Percentiles rank a stretch among this genome's conserved stretches.
Conservation (phyloP, 306 rosid species). For the Amphicarpaea edgeworthii region DNA sequence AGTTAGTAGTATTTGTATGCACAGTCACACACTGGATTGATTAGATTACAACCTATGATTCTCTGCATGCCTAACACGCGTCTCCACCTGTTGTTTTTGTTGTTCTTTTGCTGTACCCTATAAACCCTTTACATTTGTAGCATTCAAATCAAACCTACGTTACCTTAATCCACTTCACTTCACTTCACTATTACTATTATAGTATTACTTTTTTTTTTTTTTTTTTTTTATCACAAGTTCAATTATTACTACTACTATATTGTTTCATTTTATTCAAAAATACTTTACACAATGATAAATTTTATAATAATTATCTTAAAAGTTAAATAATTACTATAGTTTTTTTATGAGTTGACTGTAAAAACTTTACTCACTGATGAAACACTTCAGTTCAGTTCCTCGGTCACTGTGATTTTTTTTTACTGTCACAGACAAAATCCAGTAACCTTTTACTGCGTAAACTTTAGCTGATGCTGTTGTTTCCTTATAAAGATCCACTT, state of each 20-base stretch:
- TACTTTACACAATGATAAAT: too few species aligned
- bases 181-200: too few species aligned
- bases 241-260: too few species aligned
- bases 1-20: background rate
- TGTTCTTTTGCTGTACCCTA: slow-evolving; percentile 1
- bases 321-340: too few species aligned
- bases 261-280: too few species aligned
- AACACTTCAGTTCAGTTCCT: background rate
- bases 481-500: slow-evolving; percentile 49
- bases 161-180: background rate
- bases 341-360: too few species aligned
- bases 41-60: slow-evolving; percentile 41
- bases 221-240: too few species aligned
- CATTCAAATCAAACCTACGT: slow-evolving; percentile 30
- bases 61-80: slow-evolving; percentile 61
- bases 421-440: slow-evolving; percentile 48
- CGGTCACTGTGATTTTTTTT: slow-evolving; percentile 38
- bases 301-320: too few species aligned
- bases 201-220: too few species aligned
- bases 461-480: slow-evolving; percentile 42
- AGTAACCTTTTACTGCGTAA: slow-evolving; percentile 50
- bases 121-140: background rate
- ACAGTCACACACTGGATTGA: background rate
- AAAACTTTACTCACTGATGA: too few species aligned
- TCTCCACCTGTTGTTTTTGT: slow-evolving; percentile 5